Evolutionary conservation across 2,329 filamentous ascomycete genomes (phyloP).

Genomic region (Trichoderma afroharzianum): DNA sequence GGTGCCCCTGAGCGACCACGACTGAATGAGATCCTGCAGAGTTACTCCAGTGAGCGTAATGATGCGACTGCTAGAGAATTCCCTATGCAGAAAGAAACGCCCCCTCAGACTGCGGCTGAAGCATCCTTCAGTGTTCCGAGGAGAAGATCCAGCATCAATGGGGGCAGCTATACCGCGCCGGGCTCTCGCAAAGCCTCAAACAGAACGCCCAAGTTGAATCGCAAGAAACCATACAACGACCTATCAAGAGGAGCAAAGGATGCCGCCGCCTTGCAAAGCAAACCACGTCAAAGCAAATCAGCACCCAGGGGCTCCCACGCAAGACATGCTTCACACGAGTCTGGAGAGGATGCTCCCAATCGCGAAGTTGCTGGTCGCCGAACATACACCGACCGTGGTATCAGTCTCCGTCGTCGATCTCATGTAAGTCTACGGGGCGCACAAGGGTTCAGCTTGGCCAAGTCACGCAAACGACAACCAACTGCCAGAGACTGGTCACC

Average conservation of each 20-base stretch:
- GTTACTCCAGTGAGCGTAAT: slow-evolving; percentile 23
- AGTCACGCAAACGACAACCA: slow-evolving; percentile 57
- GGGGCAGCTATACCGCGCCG: background rate
- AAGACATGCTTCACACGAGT: slow-evolving; percentile 17
- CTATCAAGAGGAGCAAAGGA: slow-evolving; percentile 1
- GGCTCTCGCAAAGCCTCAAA: background rate
- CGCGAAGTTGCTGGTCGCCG: slow-evolving; percentile 26
- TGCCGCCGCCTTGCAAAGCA: background rate
- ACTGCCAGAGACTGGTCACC: slow-evolving; percentile 71
- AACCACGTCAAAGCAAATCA: slow-evolving; percentile 17
- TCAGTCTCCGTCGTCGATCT: slow-evolving; percentile 48
- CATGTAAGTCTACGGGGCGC: slow-evolving; percentile 52
- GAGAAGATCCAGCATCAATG: slow-evolving; percentile 20
- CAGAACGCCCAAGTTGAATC: slow-evolving; percentile 6
- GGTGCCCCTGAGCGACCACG: slow-evolving; percentile 24
- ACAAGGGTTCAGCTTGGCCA: slow-evolving; percentile 49
- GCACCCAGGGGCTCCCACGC: background rate
- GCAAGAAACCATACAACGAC: slow-evolving; percentile 8
- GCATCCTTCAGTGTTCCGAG: slow-evolving; percentile 16
- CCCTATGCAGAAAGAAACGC: background rate
- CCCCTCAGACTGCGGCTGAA: background rate
- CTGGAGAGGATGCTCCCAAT: slow-evolving; percentile 27
- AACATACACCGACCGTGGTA: slow-evolving; percentile 30
- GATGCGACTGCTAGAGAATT: background rate
- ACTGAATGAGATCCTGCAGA: slow-evolving; percentile 27